These are phyloP conservation scores for Oryza meyeriana DNA, from an alignment of 176 grass and related monocot genomes.

Conservation along the genomic window DNA sequence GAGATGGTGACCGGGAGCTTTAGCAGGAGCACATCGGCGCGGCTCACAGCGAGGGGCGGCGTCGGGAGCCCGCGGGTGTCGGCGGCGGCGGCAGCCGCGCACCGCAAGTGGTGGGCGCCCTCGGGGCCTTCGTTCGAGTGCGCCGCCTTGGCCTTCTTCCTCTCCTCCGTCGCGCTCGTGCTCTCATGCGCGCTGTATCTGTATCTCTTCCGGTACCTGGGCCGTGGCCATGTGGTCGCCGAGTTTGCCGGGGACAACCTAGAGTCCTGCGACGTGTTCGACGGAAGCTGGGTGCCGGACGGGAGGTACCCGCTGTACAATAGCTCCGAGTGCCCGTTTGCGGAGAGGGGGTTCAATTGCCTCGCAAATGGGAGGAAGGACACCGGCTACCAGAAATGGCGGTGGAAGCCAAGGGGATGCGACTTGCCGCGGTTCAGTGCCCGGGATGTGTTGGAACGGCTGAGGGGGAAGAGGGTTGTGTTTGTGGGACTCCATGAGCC, in stretches of 20 bases:
- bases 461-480: slow-evolving; percentile 79
- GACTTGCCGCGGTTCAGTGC: slow-evolving; percentile 63
- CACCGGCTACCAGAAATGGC: slow-evolving; percentile 84
- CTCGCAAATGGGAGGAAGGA: slow-evolving; percentile 84
- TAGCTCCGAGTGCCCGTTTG: slow-evolving; percentile 82
- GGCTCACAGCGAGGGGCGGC: slow-evolving; percentile 51
- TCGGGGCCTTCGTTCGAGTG: slow-evolving; percentile 47
- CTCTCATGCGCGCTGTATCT: slow-evolving; percentile 60
- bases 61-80: slow-evolving; percentile 60
- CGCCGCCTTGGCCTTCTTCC: slow-evolving; percentile 51
- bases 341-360: slow-evolving; percentile 90
- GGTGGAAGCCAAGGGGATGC: slow-evolving; percentile 81
- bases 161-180: slow-evolving; percentile 48
- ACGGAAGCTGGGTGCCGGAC: slow-evolving; percentile 78
- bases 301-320: slow-evolving; percentile 70
- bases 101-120: slow-evolving; percentile 56
- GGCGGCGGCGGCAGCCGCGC: slow-evolving; percentile 1
- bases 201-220: slow-evolving; percentile 57
- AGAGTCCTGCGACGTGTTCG: slow-evolving; percentile 67
- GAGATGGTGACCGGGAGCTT: slow-evolving; percentile 67
- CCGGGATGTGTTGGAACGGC: slow-evolving; percentile 45
- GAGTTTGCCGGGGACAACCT: slow-evolving; percentile 29
- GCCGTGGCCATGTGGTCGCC: slow-evolving; percentile 33
- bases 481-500: slow-evolving; percentile 94
- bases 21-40: slow-evolving; percentile 55